phyloP scores from a whole-genome alignment of 306 rosid species.

The Abrus precatorius region DNA sequence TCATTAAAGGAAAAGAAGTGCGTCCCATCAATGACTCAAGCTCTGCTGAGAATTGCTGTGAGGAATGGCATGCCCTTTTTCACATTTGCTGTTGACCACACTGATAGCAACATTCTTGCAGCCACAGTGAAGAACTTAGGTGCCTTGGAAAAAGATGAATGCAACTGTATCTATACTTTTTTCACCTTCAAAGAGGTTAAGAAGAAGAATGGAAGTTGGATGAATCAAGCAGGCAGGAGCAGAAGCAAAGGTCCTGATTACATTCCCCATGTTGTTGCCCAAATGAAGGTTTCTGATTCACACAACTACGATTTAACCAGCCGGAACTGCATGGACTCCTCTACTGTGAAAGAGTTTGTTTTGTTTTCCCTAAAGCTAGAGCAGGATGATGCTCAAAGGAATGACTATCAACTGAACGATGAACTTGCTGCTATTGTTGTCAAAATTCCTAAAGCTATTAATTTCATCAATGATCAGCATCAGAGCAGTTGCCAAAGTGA shows the following conservation, averaged over 20 bases:
- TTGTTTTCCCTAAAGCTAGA: conserved; percentile 73
- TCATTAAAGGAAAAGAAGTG: conserved; percentile 58
- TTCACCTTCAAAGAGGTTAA: conserved; percentile 77
- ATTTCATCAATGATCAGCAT: conserved; percentile 38
- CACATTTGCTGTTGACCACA: conserved; percentile 87
- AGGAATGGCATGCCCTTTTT: conserved; percentile 88
- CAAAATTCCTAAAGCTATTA: conserved; percentile 62
- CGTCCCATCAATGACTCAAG: conserved; percentile 67
- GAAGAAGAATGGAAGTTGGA: conserved; percentile 86
- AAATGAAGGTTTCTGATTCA: conserved; percentile 83
- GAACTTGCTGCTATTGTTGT: conserved; percentile 91
- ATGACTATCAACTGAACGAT: conserved; percentile 75
- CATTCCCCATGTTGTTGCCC: conserved; percentile 75
- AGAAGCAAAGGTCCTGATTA: conserved; percentile 67
- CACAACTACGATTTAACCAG: conserved; percentile 54
- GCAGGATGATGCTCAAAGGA: conserved; percentile 63
- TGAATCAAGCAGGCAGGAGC: conserved; percentile 72
- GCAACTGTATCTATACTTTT: conserved; percentile 68
- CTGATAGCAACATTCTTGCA: conserved; percentile 74
- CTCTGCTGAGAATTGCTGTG: conserved; percentile 75
- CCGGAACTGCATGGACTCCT: conserved; percentile 46
- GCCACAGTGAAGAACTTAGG: conserved; percentile 81
- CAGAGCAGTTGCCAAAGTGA: conserved; percentile 44
- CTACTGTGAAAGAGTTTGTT: conserved; percentile 71
- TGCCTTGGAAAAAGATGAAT: conserved; percentile 58